These are phyloP conservation scores for Spiromastix sp. DNA, from an alignment of 2,329 filamentous ascomycete genomes.

Conservation along the genomic window DNA sequence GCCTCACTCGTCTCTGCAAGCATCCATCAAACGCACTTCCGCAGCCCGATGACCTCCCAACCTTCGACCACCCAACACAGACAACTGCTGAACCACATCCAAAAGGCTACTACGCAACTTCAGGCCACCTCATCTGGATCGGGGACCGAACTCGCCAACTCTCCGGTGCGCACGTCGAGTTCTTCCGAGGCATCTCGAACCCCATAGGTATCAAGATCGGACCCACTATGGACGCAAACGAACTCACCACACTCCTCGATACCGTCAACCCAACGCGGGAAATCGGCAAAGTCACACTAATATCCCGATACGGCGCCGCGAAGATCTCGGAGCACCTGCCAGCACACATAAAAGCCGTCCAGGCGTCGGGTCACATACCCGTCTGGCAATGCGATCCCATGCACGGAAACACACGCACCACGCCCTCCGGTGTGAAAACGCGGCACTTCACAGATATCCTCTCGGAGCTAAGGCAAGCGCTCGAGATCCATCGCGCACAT, in stretches of 20 bases:
- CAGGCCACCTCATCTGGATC: constrained; percentile 96
- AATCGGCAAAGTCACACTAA: constrained; percentile 87
- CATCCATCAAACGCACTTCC: constrained; percentile 21
- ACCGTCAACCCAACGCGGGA: constrained; percentile 75
- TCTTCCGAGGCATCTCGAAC: constrained; percentile 92
- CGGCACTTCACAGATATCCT: constrained; percentile 85
- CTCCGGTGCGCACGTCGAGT: constrained; percentile 89
- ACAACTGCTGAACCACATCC: constrained; percentile 20
- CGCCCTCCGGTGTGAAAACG: constrained; percentile 75
- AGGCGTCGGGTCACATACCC: constrained; percentile 62
- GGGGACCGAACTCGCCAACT: constrained; percentile 92
- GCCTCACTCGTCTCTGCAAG: constrained; percentile 62
- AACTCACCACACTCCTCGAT: constrained; percentile 70
- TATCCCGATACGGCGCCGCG: constrained; percentile 81
- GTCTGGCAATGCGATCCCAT: constrained; percentile 99
- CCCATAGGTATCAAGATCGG: constrained; percentile 95
- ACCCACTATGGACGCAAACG: constrained; percentile 65
- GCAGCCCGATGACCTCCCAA: constrained; percentile 6
- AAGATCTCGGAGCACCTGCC: constrained; percentile 69
- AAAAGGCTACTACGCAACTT: constrained; percentile 82
- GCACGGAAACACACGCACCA: constrained; percentile 70
- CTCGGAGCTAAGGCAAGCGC: constrained; percentile 70
- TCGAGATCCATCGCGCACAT: constrained; percentile 73
- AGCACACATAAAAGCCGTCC: constrained; percentile 78
- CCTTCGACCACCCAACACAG: constrained; percentile 16